phyloP scores from a whole-genome alignment of 768 basidiomycete genomes.

The Rhodotorula paludigena region DNA sequence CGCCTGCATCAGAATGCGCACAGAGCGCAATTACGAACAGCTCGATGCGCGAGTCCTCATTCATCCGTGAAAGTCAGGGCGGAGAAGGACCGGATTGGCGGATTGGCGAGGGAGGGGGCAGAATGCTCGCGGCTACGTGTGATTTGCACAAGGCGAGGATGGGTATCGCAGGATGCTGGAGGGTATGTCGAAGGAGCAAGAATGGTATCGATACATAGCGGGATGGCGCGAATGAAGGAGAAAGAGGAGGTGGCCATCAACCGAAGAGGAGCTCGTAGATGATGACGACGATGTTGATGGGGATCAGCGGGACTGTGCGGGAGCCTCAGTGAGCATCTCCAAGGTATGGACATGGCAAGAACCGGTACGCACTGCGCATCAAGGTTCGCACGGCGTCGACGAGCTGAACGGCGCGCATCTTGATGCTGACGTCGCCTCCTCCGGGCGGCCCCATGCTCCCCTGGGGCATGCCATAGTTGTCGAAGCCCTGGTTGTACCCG shows the following conservation, averaged over 20 bases:
- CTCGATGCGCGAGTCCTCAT: too few species aligned
- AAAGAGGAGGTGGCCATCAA: neutral
- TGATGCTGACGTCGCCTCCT: conserved; percentile 54
- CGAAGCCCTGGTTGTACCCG: conserved; percentile 11
- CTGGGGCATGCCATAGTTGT: conserved; percentile 25
- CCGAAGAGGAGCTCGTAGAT: conserved; percentile 59
- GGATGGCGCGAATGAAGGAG: neutral
- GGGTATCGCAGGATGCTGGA: neutral
- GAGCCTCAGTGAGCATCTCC: neutral
- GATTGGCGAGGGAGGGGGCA: neutral
- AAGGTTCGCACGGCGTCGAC: conserved; percentile 92
- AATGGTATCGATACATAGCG: neutral
- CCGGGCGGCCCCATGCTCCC: neutral
- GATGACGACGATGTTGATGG: conserved; percentile 77
- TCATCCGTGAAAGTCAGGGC: too few species aligned
- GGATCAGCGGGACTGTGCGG: conserved; percentile 84
- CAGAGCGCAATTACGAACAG: too few species aligned
- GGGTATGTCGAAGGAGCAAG: neutral
- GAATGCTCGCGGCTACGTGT: too few species aligned
- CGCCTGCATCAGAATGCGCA: too few species aligned
- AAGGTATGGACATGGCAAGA: conserved; percentile 22
- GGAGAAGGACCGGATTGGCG: neutral
- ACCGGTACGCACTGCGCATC: conserved; percentile 79
- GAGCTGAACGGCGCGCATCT: conserved; percentile 80
- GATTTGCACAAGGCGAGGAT: too few species aligned